Evolutionary conservation across 768 basidiomycete species (phyloP).

Genomic region (Pisolithus orientalis): DNA sequence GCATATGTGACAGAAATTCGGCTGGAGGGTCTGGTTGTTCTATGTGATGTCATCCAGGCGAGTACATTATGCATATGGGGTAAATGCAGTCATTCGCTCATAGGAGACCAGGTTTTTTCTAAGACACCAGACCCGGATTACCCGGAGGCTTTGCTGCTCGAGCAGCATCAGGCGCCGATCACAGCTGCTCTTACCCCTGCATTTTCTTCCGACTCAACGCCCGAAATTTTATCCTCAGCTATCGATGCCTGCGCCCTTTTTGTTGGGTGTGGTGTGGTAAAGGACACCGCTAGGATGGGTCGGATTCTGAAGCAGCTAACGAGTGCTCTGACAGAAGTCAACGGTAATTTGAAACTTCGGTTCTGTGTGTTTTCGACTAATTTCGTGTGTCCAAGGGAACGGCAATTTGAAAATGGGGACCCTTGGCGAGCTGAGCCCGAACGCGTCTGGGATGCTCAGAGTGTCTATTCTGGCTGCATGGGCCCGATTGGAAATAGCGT

Average conservation of each 20-base stretch:
- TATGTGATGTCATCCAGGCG: conserved; percentile 91
- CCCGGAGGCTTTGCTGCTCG: conserved; percentile 81
- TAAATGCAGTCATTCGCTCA: conserved; percentile 2
- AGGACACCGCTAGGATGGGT: conserved; percentile 87
- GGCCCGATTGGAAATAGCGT: conserved; percentile 86
- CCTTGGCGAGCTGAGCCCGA: conserved; percentile 81
- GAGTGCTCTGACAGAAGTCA: conserved; percentile 81
- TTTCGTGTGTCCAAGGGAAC: conserved; percentile 46
- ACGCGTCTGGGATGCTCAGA: conserved; percentile 91
- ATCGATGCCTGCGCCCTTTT: conserved; percentile 92
- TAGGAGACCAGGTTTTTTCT: conserved; percentile 67
- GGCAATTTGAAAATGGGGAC: conserved; percentile 84
- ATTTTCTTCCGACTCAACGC: conserved; percentile 91
- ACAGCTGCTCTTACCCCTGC: conserved; percentile 96
- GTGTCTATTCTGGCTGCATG: conserved; percentile 92
- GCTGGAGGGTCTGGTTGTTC: conserved; percentile 80
- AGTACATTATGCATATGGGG: conserved; percentile 2
- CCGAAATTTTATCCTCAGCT: conserved; percentile 89
- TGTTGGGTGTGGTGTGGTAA: conserved; percentile 91
- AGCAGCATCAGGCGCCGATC: conserved; percentile 97
- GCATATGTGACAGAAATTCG: conserved; percentile 96
- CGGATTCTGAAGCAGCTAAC: conserved; percentile 87
- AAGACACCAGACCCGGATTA: conserved; percentile 87
- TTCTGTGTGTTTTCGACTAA: conserved; percentile 3
- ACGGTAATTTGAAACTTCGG: conserved; percentile 44